Evolutionary conservation across 129 eudicot species (phyloP), one percentile per base, ranked within the genome.

Genomic region (Pittosporum tobira): DNA sequence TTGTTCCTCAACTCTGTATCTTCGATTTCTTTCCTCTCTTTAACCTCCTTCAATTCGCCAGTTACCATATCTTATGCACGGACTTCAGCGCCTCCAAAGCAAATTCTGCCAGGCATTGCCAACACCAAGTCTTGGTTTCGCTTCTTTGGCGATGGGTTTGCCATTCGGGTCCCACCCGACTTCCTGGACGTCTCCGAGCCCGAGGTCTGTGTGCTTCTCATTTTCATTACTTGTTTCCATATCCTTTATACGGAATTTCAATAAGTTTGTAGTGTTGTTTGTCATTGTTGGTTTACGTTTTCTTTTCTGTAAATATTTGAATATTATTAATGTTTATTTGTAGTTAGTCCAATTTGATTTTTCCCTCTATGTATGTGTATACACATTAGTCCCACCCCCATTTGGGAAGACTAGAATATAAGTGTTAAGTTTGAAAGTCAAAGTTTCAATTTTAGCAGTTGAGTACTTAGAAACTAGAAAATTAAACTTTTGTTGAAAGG

Each of bases 61-160:
- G 47, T 13, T 64, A 69, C 72, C 66, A 4, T 54, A 31, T 36
- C 79, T 57, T 61, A 31, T 44, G 45, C 68, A 11, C 67, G 56
- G 40, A 47, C 74, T 55, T 23, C 80, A 28, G 22, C 77, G 1
- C 37, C 85, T n/a, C 34, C 80, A n/a, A 77, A 78, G 21, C 75
- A 85, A 13, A 53, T 86, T 54, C 83, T 91, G 24, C 78, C 85
- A 1, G 94, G 85, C 24, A 81, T 91, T 72, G 75, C 84, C 40
- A 91, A 87, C 67, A 91, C 98, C 27, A 83, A 78, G 76, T 86
- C 96, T 20, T 91, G 98, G 98, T 86, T 83, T 73, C 81, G 79
- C 55, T 91, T 73, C 67, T 91, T 61, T 59, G 98, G 98, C 44
- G 80, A 69, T 74, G 98, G 98, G 18, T 91, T 91, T 38, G 81